Evolutionary conservation across 345 rosid genomes (phyloP), one percentile per base, ranked within the genome.

Genomic region (Stellera chamaejasme): DNA sequence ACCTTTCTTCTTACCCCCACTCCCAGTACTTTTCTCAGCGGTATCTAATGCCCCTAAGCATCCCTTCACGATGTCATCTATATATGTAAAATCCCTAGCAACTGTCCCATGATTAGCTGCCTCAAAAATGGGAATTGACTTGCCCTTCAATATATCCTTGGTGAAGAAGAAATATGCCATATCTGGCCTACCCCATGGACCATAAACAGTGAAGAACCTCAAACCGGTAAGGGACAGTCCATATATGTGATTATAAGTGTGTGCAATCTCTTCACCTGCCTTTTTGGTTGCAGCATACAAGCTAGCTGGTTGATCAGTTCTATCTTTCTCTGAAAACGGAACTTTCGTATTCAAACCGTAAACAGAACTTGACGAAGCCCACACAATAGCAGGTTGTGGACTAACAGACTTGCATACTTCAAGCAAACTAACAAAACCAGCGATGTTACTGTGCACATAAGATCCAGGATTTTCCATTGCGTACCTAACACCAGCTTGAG

Each of bases 161-260:
- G 96, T 85, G 68, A 89, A 89, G 68, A 86, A 89, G 81, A 89
- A 89, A 69, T 89, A 89, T 5, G 95, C 95, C 97, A 89, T 89
- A 70, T 89, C 97, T 3, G 97, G 95, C 58, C 95, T 81, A 12
- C 97, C 97, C 97, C 97, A 86, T 1, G 95, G 97, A 1, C 97
- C 97, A 51, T 89, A 89, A 26, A 89, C 97, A 0, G 97, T 89
- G 72, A 89, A 89, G 50, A 89, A 89, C 48, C 97, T 70, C 59
- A 89, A 65, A 25, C 95, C 97, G 2, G 97, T 89, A 27, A 89
- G 73, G 0, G 97, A 89, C 54, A 89, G 74, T 0, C 97, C 97
- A 54, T 89, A 82, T 50, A 89, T 89, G 61, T 89, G 97, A 59
- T 85, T 89, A 60, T 89, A 89, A n/a, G 97, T 85, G 44, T 85